These are phyloP conservation scores for Lachnellula suecica DNA, from an alignment of 2,329 filamentous ascomycete genomes.

Conservation along the genomic window DNA sequence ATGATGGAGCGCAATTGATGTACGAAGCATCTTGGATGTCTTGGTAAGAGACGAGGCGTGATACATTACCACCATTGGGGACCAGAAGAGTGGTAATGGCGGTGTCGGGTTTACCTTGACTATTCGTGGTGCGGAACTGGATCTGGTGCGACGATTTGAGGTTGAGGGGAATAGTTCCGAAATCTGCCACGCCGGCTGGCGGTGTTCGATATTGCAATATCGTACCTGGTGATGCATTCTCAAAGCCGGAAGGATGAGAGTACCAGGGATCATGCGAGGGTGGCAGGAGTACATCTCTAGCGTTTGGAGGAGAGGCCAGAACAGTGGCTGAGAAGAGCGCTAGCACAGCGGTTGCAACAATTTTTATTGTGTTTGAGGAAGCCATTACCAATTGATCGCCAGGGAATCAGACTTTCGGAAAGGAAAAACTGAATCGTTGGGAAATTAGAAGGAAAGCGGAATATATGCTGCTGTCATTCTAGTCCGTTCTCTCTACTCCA, in stretches of 20 bases:
- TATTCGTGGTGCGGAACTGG: constrained; percentile 7
- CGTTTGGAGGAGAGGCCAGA: too few species aligned
- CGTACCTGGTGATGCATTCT: not conserved
- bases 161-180: constrained; percentile 1
- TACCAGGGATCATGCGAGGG: not conserved
- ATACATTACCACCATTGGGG: not conserved
- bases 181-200: not conserved
- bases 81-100: constrained; percentile 1
- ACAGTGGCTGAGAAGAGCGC: too few species aligned
- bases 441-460: too few species aligned
- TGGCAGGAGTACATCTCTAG: too few species aligned
- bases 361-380: too few species aligned
- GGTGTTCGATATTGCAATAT: not conserved
- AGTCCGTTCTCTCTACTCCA: too few species aligned
- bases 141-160: constrained; percentile 5
- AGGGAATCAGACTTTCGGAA: too few species aligned
- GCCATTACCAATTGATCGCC: too few species aligned
- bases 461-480: too few species aligned
- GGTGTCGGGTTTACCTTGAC: not conserved
- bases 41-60: constrained; percentile 3
- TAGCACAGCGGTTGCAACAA: too few species aligned
- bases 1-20: constrained; percentile 5
- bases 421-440: too few species aligned
- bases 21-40: constrained; percentile 6
- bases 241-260: not conserved